Evolutionary conservation across 1,284 basidiomycete species (phyloP).

Genomic region (Cryptococcus neoformans): DNA sequence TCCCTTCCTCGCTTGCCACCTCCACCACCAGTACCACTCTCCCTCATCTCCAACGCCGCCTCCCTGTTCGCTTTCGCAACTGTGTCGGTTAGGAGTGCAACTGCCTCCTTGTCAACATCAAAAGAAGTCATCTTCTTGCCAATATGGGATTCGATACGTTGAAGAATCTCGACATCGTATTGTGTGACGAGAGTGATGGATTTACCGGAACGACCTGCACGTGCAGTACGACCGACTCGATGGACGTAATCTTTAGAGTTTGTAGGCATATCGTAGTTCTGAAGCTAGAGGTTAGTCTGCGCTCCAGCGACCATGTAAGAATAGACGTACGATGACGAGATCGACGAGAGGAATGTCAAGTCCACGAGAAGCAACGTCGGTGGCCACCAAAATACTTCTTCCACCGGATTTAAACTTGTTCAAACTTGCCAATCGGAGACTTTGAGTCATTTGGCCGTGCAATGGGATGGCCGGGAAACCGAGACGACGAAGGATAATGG

Average conservation of each 20-base stretch:
- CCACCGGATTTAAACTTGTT: constrained; percentile 96
- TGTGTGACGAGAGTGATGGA: constrained; percentile 96
- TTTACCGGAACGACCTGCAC: constrained; percentile 93
- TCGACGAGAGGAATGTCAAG: constrained; percentile 97
- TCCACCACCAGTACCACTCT: constrained; percentile 46
- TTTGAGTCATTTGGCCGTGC: constrained; percentile 93
- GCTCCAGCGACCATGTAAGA: neutral
- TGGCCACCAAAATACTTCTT: constrained; percentile 83
- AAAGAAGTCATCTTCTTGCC: constrained; percentile 92
- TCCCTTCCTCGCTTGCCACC: constrained; percentile 58
- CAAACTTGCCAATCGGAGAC: constrained; percentile 88
- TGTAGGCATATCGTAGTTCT: constrained; percentile 95
- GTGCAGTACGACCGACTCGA: constrained; percentile 93
- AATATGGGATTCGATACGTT: constrained; percentile 88
- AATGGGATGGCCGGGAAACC: constrained; percentile 95
- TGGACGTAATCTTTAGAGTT: constrained; percentile 99
- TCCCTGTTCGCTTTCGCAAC: constrained; percentile 85
- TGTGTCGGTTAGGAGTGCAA: constrained; percentile 81
- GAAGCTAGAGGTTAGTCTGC: neutral
- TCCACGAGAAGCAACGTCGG: constrained; percentile 95
- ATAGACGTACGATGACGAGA: constrained; percentile 65
- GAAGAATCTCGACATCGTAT: constrained; percentile 95
- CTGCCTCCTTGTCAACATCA: constrained; percentile 85
- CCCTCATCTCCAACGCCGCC: constrained; percentile 68
- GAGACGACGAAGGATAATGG: constrained; percentile 83